Evolutionary conservation across 2,329 filamentous ascomycete genomes (phyloP).

Genomic region (Berkeleyomyces rouxiae): DNA sequence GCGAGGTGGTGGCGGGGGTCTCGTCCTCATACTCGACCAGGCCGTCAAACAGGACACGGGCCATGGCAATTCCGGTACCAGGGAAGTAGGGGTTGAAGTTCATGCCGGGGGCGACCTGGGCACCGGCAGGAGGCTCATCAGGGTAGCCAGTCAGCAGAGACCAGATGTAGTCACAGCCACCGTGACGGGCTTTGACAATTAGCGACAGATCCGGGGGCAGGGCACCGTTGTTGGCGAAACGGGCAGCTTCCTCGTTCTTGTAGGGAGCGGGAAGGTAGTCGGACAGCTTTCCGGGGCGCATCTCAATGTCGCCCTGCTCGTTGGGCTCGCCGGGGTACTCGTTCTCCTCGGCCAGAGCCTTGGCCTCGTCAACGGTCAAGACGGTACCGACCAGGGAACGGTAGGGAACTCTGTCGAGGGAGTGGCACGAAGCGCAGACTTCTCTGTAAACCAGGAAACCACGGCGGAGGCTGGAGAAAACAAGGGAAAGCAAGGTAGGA

Average conservation of each 20-base stretch:
- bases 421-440: conserved; percentile 96
- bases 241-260: conserved; percentile 97
- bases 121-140: conserved; percentile 85
- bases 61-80: conserved; percentile 97
- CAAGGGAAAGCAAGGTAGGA: conserved; percentile 18
- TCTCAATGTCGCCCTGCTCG: conserved; percentile 93
- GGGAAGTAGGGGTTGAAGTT: conserved; percentile 99
- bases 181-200: conserved; percentile 95
- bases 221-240: conserved; percentile 95
- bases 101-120: conserved; percentile 67
- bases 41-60: conserved; percentile 91
- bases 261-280: conserved; percentile 92
- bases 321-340: conserved; percentile 98
- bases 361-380: conserved; percentile 95
- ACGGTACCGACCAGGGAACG: conserved; percentile 76
- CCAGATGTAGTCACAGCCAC: conserved; percentile 98
- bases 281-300: conserved; percentile 94
- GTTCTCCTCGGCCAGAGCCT: conserved; percentile 91
- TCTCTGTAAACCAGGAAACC: conserved; percentile 99
- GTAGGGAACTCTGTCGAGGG: conserved; percentile 84
- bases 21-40: conserved; percentile 96
- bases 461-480: conserved; percentile 60
- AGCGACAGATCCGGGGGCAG: conserved; percentile 92
- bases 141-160: conserved; percentile 91
- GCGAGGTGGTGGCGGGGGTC: conserved; percentile 83